Evolutionary conservation across 331 rosid species (phyloP), one percentile per base, ranked within the genome.

Genomic region (Malus hybrid): DNA sequence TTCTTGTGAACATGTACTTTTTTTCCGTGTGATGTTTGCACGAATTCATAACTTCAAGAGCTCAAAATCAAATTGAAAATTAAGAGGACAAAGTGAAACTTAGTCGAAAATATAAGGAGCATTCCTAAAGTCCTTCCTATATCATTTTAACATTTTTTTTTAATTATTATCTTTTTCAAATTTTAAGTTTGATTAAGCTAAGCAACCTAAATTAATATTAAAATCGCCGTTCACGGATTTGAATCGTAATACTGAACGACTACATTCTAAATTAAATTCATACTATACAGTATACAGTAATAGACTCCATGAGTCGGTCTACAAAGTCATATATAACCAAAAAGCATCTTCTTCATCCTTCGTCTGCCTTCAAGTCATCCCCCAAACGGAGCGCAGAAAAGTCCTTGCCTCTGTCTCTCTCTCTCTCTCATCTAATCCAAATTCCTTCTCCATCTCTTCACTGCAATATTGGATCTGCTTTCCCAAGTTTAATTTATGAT

Each of bases 151-250:
- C 4, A 8, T 42, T 39, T 42, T 33, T 33, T 42, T 42, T 42
- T 42, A 42, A 42, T 42, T 10, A 0, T 42, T 42, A 10, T 39
- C 12, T 9, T 39, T 10, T 39, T 39, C 4, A 39, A 0, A 39
- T 39, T 39, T 9, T 39, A 39, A 9, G 0, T 39, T 39, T 39
- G 0, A 39, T 0, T 39, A 10, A 39, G 0, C 0, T 0, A 39
- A 39, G 4, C 0, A 0, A 39, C 0, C 1, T 39, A 39, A 39
- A 1, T 39, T 39, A 0, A 39, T 39, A 3, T 39, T 1, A 1
- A 39, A 1, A 0, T 3, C 1, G 0, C 0, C 0, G 0, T 9
- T 0, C 0, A 9, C 4, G 1, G 12, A 39, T 0, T 39, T 3
- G 46, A 39, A 10, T 39, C 4, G 4, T 39, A 39, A 2, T 39